Evolutionary conservation across 768 basidiomycete species (phyloP).

Genomic region (Cantharellus cinnabarinus): DNA sequence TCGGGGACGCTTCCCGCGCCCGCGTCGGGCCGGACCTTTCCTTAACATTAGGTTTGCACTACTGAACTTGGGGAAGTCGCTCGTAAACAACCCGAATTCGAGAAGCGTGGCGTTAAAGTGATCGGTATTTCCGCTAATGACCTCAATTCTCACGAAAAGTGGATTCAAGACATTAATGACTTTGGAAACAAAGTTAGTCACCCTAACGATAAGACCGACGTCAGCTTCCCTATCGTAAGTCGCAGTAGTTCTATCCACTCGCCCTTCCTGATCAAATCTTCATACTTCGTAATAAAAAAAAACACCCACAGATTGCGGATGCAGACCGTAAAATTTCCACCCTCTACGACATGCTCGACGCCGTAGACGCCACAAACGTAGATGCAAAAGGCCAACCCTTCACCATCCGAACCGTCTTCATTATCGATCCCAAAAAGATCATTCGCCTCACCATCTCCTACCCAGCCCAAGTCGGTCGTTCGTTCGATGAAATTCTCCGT

Average conservation of each 20-base stretch:
- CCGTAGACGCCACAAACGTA: constrained; percentile 80
- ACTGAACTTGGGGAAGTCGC: constrained; percentile 96
- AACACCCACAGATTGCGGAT: constrained; percentile 58
- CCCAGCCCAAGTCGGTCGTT: constrained; percentile 89
- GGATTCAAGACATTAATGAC: constrained; percentile 77
- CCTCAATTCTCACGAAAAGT: constrained; percentile 63
- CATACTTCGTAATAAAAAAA: not conserved
- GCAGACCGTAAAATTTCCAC: constrained; percentile 59
- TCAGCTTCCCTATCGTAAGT: constrained; percentile 82
- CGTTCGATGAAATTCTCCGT: constrained; percentile 59
- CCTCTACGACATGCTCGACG: constrained; percentile 90
- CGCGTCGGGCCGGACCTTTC: constrained; percentile 6
- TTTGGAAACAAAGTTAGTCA: constrained; percentile 28
- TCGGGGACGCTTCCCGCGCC: not conserved
- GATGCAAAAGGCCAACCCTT: constrained; percentile 80
- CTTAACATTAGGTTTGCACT: constrained; percentile 37
- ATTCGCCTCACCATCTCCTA: constrained; percentile 82
- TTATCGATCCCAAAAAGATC: constrained; percentile 91
- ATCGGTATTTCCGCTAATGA: constrained; percentile 87
- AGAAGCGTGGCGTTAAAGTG: constrained; percentile 73
- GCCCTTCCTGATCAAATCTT: not conserved
- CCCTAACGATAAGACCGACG: constrained; percentile 45
- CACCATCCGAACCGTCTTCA: constrained; percentile 80
- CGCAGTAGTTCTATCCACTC: not conserved
- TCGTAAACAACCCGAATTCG: constrained; percentile 67